Percentiles rank a stretch among this genome's conserved stretches.
phyloP scores from a whole-genome alignment of 2,329 filamentous ascomycete species.

The Tolypocladium pustulatum region DNA sequence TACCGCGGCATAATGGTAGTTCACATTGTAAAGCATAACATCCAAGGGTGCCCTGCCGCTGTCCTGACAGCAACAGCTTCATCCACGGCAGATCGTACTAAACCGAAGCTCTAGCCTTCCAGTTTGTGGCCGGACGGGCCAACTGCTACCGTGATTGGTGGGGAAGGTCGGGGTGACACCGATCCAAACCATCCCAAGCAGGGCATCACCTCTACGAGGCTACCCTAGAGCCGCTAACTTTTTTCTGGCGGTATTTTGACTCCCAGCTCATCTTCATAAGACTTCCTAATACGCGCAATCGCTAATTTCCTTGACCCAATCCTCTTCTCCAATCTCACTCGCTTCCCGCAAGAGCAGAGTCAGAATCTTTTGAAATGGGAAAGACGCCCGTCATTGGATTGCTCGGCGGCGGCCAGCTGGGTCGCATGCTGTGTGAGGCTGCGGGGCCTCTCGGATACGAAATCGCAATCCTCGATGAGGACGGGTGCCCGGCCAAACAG shows the following conservation, averaged over 20 bases:
- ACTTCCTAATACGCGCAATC: not conserved
- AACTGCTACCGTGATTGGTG: not conserved
- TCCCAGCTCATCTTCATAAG: not conserved
- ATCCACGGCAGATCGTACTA: not conserved
- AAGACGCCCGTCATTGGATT: slow-evolving; percentile 36
- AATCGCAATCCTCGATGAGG: slow-evolving; percentile 68
- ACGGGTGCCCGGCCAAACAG: slow-evolving; percentile 73
- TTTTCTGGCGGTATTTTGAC: not conserved
- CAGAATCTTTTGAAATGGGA: slow-evolving; percentile 9
- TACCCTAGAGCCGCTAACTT: not conserved
- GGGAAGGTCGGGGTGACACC: not conserved
- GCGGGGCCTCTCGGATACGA: slow-evolving; percentile 64
- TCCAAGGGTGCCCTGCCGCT: not conserved
- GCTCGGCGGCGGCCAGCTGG: slow-evolving; percentile 62
- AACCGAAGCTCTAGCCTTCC: not conserved
- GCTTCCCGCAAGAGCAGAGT: not conserved
- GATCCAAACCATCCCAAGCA: not conserved
- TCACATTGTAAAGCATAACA: not conserved
- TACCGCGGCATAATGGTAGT: not conserved
- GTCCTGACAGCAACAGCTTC: not conserved
- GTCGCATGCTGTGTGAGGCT: slow-evolving; percentile 89
- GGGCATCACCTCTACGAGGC: too few species aligned
- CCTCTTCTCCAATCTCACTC: not conserved
- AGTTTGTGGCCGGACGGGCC: not conserved
- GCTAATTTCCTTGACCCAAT: not conserved